A percentile compares a stretch with the other conserved stretches of the same genome.
phyloP scores from a whole-genome alignment of 495 filamentous ascomycete genomes.

The Penicillium macrosclerotiorum region DNA sequence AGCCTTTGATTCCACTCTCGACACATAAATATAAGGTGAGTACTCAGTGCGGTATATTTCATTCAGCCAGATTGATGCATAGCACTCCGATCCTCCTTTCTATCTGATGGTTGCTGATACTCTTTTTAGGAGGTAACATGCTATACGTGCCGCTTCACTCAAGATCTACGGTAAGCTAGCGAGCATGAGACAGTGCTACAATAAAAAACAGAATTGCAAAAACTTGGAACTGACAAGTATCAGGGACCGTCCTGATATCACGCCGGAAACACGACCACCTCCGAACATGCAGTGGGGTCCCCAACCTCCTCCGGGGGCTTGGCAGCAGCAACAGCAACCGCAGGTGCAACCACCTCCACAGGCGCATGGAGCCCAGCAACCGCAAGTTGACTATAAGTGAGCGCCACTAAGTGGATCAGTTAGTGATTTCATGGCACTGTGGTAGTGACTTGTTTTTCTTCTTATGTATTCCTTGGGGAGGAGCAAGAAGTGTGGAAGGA shows the following conservation, averaged over 20 bases:
- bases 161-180: constrained; percentile 47
- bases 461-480: too few species aligned
- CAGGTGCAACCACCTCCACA: constrained; percentile 20
- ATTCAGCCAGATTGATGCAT: neutral
- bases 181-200: neutral
- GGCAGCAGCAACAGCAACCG: constrained; percentile 20
- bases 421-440: neutral
- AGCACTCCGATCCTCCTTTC: neutral
- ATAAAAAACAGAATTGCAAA: neutral
- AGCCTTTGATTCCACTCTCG: constrained; percentile 51
- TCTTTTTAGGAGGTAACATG: constrained; percentile 48
- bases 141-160: constrained; percentile 51
- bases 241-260: constrained; percentile 47
- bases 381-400: constrained; percentile 12
- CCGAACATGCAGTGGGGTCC: constrained; percentile 27
- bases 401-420: neutral
- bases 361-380: constrained; percentile 18
- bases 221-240: constrained; percentile 9
- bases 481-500: too few species aligned
- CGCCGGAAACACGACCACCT: constrained; percentile 40
- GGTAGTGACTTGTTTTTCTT: neutral
- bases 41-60: neutral
- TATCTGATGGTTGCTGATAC: constrained; percentile 15
- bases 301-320: constrained; percentile 28
- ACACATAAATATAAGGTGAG: constrained; percentile 51